Evolutionary conservation across 768 basidiomycete genomes (phyloP).

Genomic region (Trametes cubensis): DNA sequence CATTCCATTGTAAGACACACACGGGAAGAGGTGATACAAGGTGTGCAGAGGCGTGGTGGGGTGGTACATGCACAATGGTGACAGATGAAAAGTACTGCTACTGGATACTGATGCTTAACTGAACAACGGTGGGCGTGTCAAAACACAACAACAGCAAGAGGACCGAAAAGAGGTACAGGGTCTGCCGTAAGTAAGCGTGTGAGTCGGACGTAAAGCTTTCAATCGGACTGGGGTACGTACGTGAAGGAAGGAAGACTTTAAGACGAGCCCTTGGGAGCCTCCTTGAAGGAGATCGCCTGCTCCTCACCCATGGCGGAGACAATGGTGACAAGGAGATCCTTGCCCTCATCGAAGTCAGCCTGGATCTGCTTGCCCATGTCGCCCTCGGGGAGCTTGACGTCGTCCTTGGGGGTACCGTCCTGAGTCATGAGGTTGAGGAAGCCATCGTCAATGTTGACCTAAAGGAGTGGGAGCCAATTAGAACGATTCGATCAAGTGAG

Average conservation of each 20-base stretch:
- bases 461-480: too few relatives aligned
- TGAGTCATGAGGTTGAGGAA: constrained; percentile 91
- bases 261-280: constrained; percentile 68
- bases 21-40: constrained; percentile 20
- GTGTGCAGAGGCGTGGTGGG: constrained; percentile 19
- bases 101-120: constrained; percentile 27
- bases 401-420: constrained; percentile 86
- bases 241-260: constrained; percentile 19
- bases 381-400: constrained; percentile 90
- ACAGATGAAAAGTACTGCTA: constrained; percentile 28
- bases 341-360: constrained; percentile 76
- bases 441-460: constrained; percentile 91
- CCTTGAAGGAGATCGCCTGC: constrained; percentile 87
- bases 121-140: constrained; percentile 25
- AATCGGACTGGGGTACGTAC: constrained; percentile 8
- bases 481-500: too few relatives aligned
- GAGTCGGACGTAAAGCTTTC: background rate
- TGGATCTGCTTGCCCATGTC: constrained; percentile 77
- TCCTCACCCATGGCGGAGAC: constrained; percentile 92
- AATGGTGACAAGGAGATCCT: constrained; percentile 86
- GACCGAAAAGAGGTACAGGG: constrained; percentile 21
- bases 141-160: constrained; percentile 28
- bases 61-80: constrained; percentile 29
- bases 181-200: background rate
- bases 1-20: constrained; percentile 27